A percentile compares a stretch with the other conserved stretches of the same genome.
phyloP scores from a whole-genome alignment of 106 monocot genomes.

The Apostasia shenzhenica region DNA sequence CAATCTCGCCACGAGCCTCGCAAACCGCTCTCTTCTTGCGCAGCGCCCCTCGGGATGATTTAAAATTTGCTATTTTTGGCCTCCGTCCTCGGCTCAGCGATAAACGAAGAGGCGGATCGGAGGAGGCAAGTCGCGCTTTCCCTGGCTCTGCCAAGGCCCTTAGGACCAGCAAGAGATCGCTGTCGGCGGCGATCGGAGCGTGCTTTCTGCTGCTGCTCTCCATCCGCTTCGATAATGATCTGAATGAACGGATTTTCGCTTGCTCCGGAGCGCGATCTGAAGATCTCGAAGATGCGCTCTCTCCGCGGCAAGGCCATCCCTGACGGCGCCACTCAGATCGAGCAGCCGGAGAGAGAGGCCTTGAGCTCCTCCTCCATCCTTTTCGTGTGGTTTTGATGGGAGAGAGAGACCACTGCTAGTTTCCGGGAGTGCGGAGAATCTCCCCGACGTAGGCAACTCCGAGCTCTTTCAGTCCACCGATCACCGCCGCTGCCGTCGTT shows the following conservation, averaged over 20 bases:
- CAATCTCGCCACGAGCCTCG: neutral
- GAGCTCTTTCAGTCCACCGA: conserved; percentile 14
- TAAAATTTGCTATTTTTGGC: conserved; percentile 1
- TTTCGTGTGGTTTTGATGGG: conserved; percentile 13
- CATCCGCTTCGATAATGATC: conserved; percentile 9
- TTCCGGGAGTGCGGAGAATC: conserved; percentile 23
- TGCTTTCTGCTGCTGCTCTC: neutral
- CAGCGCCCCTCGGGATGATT: neutral
- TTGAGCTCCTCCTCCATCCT: conserved; percentile 30
- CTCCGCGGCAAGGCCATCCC: conserved; percentile 8
- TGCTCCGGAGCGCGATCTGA: conserved; percentile 10
- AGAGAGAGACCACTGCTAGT: conserved; percentile 4
- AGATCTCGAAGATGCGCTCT: conserved; percentile 15
- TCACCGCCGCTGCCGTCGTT: neutral
- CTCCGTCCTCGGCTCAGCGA: neutral
- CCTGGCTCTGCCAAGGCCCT: conserved; percentile 1
- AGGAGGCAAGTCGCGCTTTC: conserved; percentile 3
- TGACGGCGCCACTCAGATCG: conserved; percentile 13
- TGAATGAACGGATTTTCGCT: conserved; percentile 4
- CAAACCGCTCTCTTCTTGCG: conserved; percentile 2
- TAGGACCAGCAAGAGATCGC: neutral
- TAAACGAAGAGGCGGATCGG: neutral
- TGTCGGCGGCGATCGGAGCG: neutral
- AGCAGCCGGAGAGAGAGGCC: conserved; percentile 20
- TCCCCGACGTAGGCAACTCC: conserved; percentile 26